Evolutionary conservation across 2,329 filamentous ascomycete species (phyloP).

Genomic region (Tolypocladium inflatum): DNA sequence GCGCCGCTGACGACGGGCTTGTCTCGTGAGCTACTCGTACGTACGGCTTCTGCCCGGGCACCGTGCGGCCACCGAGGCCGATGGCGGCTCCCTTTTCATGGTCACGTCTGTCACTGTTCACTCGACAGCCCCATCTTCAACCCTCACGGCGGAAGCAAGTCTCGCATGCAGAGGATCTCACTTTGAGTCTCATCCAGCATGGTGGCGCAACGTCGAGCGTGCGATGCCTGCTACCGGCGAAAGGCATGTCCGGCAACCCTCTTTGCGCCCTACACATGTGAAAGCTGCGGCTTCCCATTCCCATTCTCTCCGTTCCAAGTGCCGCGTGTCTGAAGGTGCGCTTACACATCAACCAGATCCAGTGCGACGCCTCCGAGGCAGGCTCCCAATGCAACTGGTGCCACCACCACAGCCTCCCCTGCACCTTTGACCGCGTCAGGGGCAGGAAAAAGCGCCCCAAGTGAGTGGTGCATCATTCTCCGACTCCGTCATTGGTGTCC

Average conservation of each 20-base stretch:
- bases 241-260: constrained; percentile 25
- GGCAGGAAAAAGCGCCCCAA: constrained; percentile 9
- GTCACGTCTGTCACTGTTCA: neutral
- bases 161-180: neutral
- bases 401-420: constrained; percentile 33
- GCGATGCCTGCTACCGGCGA: constrained; percentile 38
- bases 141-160: neutral
- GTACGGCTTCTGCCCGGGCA: neutral
- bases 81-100: neutral
- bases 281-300: constrained; percentile 1
- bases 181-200: neutral
- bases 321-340: neutral
- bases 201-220: constrained; percentile 21
- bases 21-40: neutral
- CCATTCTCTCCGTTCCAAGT: neutral
- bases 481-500: neutral
- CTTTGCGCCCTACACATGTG: neutral
- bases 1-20: neutral
- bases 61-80: neutral
- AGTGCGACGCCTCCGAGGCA: constrained; percentile 34
- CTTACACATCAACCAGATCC: constrained; percentile 27
- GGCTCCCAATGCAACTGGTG: constrained; percentile 37
- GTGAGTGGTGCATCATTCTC: constrained; percentile 4
- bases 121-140: neutral
- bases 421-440: constrained; percentile 27